Percentiles rank a stretch among this genome's conserved stretches.
phyloP scores from a whole-genome alignment of 176 grass and related monocot species.

The Oryza glaberrima region DNA sequence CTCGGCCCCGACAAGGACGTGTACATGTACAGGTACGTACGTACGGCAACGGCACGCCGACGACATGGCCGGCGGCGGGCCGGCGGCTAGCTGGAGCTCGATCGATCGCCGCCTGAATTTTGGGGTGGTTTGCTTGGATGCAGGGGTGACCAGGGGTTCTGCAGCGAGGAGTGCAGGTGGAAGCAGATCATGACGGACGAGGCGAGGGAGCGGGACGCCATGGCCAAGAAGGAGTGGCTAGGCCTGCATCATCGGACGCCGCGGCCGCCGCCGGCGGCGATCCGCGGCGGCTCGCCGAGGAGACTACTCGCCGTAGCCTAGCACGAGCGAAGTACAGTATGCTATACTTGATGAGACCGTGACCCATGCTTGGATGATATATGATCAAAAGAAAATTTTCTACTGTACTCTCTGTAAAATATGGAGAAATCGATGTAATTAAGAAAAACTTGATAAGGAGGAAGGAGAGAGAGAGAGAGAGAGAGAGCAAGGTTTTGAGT shows the following conservation, averaged over 20 bases:
- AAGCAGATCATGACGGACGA: constrained; percentile 58
- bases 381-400: not conserved
- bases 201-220: constrained; percentile 42
- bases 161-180: constrained; percentile 65
- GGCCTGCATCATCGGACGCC: not conserved
- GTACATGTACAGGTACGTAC: constrained; percentile 77
- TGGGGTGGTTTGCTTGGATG: not conserved
- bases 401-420: not conserved
- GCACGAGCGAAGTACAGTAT: not conserved
- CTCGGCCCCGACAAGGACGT: constrained; percentile 48
- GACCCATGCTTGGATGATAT: not conserved
- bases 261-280: not conserved
- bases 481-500: not conserved
- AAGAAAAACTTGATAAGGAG: not conserved
- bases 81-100: no score
- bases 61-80: no score
- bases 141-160: constrained; percentile 81
- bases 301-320: constrained; percentile 47
- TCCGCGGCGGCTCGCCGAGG: constrained; percentile 11
- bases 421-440: not conserved
- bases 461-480: no score
- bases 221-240: constrained; percentile 32
- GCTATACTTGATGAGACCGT: not conserved
- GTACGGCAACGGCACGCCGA: not conserved
- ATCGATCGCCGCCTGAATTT: not conserved